Conservation (phyloP, 306 rosid species). For the Mimosa pudica region DNA sequence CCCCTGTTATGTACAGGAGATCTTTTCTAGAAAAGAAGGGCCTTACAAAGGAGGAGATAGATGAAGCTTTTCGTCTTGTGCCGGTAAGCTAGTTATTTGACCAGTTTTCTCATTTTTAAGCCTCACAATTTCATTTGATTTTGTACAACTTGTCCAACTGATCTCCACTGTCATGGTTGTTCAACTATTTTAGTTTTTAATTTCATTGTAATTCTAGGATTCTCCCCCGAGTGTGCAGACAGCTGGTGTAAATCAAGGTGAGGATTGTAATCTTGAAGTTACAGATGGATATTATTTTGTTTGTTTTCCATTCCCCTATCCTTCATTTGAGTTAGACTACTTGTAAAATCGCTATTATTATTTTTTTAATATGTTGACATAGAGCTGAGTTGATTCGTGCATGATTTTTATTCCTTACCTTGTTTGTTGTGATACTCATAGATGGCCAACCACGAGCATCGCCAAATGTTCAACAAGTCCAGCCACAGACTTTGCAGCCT, state of each 20-base stretch:
- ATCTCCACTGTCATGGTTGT: slow-evolving; percentile 25
- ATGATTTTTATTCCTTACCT: slow-evolving; percentile 24
- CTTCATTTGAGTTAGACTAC: slow-evolving; percentile 28
- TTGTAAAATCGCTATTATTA: slow-evolving; percentile 12
- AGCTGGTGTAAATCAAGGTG: slow-evolving; percentile 72
- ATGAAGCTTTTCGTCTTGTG: slow-evolving; percentile 89
- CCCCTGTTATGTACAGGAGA: slow-evolving; percentile 82
- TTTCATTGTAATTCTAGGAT: slow-evolving; percentile 55
- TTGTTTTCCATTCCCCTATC: slow-evolving; percentile 21
- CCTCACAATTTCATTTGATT: background rate
- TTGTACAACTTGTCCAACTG: background rate
- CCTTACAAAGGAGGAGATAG: slow-evolving; percentile 96
- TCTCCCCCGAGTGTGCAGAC: slow-evolving; percentile 68
- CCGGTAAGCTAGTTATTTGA: slow-evolving; percentile 61
- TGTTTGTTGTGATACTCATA: slow-evolving; percentile 40
- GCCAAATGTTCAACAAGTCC: slow-evolving; percentile 52
- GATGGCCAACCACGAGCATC: slow-evolving; percentile 61
- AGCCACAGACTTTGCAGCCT: slow-evolving; percentile 58
- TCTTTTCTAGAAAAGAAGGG: slow-evolving; percentile 95
- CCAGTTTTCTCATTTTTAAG: background rate
- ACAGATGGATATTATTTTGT: background rate
- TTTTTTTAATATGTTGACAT: background rate
- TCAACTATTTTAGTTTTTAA: slow-evolving; percentile 22
- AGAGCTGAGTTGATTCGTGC: background rate
- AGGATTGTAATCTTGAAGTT: slow-evolving; percentile 6